Evolutionary conservation across 768 basidiomycete species (phyloP), one percentile per base, ranked within the genome.

Genomic region (Dendrothele bispora): DNA sequence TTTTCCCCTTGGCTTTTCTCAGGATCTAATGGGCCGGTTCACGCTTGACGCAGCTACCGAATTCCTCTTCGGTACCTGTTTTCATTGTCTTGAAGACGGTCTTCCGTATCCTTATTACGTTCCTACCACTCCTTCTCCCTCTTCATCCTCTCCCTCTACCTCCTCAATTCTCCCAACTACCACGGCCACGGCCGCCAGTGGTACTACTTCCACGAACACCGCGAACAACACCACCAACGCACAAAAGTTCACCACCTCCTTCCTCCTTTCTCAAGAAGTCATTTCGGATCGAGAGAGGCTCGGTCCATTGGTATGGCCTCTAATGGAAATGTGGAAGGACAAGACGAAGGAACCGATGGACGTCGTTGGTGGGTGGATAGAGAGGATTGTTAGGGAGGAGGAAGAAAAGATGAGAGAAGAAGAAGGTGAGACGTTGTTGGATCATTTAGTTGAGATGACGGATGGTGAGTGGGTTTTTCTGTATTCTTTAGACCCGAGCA

Each of bases 1-100:
- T 42, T 5, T 14, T 18, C 32, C 29, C 18, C 28, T 32, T 10
- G 21, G 4, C 41, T 17, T 21, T 46, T 8, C 12, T n/a, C 48
- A 80, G 76, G 83, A 83, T 55, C 63, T 82, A 3, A 76, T 83
- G 57, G 75, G 72, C 3, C 73, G 82, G 2, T 85, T 84, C 58
- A 84, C 84, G 0, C 73, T 86, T 18, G 85, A 87, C 64, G 73
- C 80, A 2, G 82, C 83, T 2, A 78, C 82, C 0, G 82, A 84
- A 47, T 84, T 84, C 56, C 72, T 87, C 28, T 84, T 86, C 45
- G 83, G 83, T 3, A 66, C 66, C 42, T 78, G 77, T 54, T 78
- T 84, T 2, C 63, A 83, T 48, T 74, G 70, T 49, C 75, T 86
- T 27, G 61, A 69, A 3, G 72, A 73, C 2, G 70, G 69, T 12